Base-by-base conservation (phyloP, 805 yeast species). In the Kuraishia molischiana region DNA sequence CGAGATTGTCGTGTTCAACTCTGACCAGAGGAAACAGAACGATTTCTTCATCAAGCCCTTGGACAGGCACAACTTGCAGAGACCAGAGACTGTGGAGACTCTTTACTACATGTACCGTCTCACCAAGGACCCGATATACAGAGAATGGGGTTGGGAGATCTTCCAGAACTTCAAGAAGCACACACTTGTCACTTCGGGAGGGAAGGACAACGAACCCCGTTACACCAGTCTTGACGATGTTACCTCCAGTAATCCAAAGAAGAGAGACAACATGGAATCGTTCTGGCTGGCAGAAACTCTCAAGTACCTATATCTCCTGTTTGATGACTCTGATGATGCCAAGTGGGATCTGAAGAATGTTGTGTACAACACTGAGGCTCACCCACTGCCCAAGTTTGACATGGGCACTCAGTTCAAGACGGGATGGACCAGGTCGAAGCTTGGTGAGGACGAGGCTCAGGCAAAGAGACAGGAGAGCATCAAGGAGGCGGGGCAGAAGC, bases 261-360 rank as follows among this genome's bases (percentile, higher is more conserved):
- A 54, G 43, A 59, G 69, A 38, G 92, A 89, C 57, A 85, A 84
- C 52, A 74, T 84, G 75, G 96, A 87, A 59, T 80, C 94, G 17
- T 86, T 85, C 66, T 89, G 97, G 97, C 67, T 85, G 36, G 89
- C 95, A 2, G 96, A 89, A 56, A 89, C 97, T 3, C 69, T 89
- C 53, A 89, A 89, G 58, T 89, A 87, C 58, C 64, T 87, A 30
- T 85, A 85, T 51, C 59, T 85, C 40, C 62, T 86, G 44, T 86
- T 86, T 59, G 92, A 84, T 45, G 83, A 77, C 41, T 46, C 49
- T 29, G 77, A 76, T 47, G 67, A 67, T 14, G 65, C 71, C 44
- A 67, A 75, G 39, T 59, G 83, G 44, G 86, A 89, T 22, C 62
- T 87, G 47, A 74, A 73, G 34, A 61, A 77, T 41, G 71, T 78